Percentiles rank a stretch among this genome's conserved stretches.
Conservation (phyloP, 1,139 yeast species). For the Geotrichum carabidarum region DNA sequence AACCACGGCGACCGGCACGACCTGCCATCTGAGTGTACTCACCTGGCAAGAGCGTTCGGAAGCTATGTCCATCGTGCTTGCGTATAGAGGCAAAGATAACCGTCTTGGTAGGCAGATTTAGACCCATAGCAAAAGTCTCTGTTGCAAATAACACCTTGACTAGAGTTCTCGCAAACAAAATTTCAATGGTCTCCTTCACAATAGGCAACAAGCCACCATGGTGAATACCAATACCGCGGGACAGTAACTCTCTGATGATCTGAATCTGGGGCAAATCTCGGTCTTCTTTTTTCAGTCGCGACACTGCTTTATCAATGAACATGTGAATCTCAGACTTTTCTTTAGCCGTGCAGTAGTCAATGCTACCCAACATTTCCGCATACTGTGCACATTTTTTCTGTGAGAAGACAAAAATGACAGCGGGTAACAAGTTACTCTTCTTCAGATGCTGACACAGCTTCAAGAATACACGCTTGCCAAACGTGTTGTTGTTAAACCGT, state of each 20-base stretch:
- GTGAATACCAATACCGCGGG: constrained; percentile 93
- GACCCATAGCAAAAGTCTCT: constrained; percentile 97
- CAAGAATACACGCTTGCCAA: constrained; percentile 48
- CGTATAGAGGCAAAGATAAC: constrained; percentile 82
- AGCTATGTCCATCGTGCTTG: constrained; percentile 83
- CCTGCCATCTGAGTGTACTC: constrained; percentile 99
- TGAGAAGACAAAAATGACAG: constrained; percentile 88
- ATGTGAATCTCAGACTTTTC: constrained; percentile 89
- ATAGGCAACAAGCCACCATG: constrained; percentile 96
- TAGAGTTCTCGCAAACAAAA: constrained; percentile 75
- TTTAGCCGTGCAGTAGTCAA: constrained; percentile 74
- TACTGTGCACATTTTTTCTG: constrained; percentile 90
- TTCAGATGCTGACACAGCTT: constrained; percentile 69
- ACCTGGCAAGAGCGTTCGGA: constrained; percentile 83
- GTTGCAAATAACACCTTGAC: constrained; percentile 93
- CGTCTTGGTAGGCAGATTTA: constrained; percentile 93
- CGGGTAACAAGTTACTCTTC: constrained; percentile 69
- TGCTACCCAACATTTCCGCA: constrained; percentile 68
- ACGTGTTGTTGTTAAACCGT: constrained; percentile 54
- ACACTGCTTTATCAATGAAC: constrained; percentile 85
- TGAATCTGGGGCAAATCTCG: constrained; percentile 87
- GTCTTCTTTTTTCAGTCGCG: constrained; percentile 85
- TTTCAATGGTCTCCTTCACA: constrained; percentile 91
- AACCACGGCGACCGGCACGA: constrained; percentile 96
- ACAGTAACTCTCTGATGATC: constrained; percentile 71